phyloP scores from a whole-genome alignment of 306 rosid species.

The Fragaria nilgerrensis region DNA sequence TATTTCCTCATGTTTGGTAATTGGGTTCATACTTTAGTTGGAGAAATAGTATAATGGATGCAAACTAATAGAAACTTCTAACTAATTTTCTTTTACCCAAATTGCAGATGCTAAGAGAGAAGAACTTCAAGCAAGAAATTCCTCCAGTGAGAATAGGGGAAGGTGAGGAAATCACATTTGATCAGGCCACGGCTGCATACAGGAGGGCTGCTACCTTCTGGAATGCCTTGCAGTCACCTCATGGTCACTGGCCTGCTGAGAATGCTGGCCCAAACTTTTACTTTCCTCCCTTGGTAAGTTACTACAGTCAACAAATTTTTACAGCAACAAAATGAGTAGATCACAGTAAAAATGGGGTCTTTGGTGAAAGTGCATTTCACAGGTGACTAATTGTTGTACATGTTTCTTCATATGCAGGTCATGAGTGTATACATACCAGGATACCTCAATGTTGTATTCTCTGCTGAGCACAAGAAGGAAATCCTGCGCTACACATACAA shows the following conservation, averaged over 20 bases:
- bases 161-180: conserved; percentile 40
- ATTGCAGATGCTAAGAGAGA: conserved; percentile 51
- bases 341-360: not conserved
- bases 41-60: no score
- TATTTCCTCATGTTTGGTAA: no score
- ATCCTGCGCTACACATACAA: conserved; percentile 65
- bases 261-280: conserved; percentile 72
- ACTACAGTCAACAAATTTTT: not conserved
- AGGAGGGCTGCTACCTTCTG: conserved; percentile 45
- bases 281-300: conserved; percentile 64
- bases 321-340: not conserved
- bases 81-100: not conserved
- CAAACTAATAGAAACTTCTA: not conserved
- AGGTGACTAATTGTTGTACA: not conserved
- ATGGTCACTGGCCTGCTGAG: conserved; percentile 91
- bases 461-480: conserved; percentile 51
- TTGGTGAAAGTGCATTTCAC: not conserved
- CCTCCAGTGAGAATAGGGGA: conserved; percentile 45
- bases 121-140: conserved; percentile 55
- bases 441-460: conserved; percentile 42
- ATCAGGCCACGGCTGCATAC: conserved; percentile 35
- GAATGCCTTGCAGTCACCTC: conserved; percentile 54
- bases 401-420: conserved; percentile 40
- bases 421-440: conserved; percentile 63
- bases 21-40: not conserved